phyloP scores from a whole-genome alignment of 768 basidiomycete genomes.

The Dictyophora rubrovolvata region DNA sequence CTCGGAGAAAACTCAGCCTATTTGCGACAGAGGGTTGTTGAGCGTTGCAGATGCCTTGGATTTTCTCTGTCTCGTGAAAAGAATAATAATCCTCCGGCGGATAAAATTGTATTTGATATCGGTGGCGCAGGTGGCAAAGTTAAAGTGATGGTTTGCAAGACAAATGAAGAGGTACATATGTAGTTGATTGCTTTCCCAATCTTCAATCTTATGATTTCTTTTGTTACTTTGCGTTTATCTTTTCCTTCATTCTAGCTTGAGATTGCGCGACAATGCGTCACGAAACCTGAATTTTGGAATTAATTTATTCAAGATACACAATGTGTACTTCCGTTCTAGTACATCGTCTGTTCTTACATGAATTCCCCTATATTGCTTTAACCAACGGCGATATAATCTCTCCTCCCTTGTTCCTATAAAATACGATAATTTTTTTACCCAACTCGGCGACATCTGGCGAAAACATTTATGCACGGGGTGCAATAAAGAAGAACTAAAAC shows the following conservation, averaged over 20 bases:
- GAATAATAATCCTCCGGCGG: conserved; percentile 30
- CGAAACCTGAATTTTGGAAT: conserved; percentile 14
- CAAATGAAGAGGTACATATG: conserved; percentile 53
- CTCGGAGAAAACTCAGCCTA: conserved; percentile 70
- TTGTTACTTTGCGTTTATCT: conserved; percentile 15
- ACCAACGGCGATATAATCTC: conserved; percentile 64
- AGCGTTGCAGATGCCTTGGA: conserved; percentile 50
- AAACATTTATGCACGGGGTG: background rate
- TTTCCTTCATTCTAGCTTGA: conserved; percentile 26
- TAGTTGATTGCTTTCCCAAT: background rate
- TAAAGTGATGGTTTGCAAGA: conserved; percentile 49
- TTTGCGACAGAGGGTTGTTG: conserved; percentile 49
- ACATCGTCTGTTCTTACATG: background rate
- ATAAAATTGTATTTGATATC: conserved; percentile 37
- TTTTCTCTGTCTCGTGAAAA: conserved; percentile 40
- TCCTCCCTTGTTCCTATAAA: conserved; percentile 75
- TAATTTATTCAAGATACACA: background rate
- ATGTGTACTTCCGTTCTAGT: background rate
- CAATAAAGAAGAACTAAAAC: conserved; percentile 1
- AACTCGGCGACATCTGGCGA: conserved; percentile 61
- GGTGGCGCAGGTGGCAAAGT: conserved; percentile 20
- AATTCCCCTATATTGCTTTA: conserved; percentile 45
- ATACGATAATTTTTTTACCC: conserved; percentile 77
- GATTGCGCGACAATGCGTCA: conserved; percentile 34
- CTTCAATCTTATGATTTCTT: conserved; percentile 17